Evolutionary conservation across 139 green algal species (phyloP), one percentile per base, ranked within the genome.

Genomic region (Gonium pectorale): DNA sequence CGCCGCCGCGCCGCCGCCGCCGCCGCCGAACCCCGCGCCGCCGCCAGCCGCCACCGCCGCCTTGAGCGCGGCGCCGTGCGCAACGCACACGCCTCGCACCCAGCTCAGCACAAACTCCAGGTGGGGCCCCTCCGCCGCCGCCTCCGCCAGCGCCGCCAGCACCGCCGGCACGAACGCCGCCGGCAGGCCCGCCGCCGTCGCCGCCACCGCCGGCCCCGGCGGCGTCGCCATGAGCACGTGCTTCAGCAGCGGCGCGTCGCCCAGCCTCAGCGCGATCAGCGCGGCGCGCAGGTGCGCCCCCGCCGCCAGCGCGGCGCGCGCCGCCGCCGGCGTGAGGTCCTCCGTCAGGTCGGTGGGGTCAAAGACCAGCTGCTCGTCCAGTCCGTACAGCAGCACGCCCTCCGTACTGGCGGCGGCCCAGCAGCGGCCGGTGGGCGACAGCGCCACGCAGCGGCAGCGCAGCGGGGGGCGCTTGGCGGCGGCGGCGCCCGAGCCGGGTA

Each of bases 361-460:
- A 84, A 99, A 99, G n/a, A 91, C 75, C 49, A 94, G 17, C 35
- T 81, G 89, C 9, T 92, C 86, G 86, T 98, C 97, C 46, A 96
- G 84, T 46, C 87, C 87, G 90, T 98, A 99, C 35, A 99, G 43
- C 72, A 98, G 87, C 56, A 99, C 64, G 7, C 97, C 97, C 79
- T 98, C 95, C 1, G 97, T 98, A 6, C 94, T 98, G 29, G 95
- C 97, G 27, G 96, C 97, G 17, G 94, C 95, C 95, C 95, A 99
- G 33, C 68, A 79, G 40, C 91, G 90, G 1, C 95, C 96, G 3
- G 94, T 98, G 52, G 97, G 97, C 4, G 91, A 95, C 77, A 99
- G 93, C 19, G 93, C 86, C 8, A 99, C 86, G 54, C 88, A 92
- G 46, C 94, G 90, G 29, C 88, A 94, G 73, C 91, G 91, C 22